phyloP scores from a whole-genome alignment of 2,329 filamentous ascomycete species.

The Colletotrichum filicis region DNA sequence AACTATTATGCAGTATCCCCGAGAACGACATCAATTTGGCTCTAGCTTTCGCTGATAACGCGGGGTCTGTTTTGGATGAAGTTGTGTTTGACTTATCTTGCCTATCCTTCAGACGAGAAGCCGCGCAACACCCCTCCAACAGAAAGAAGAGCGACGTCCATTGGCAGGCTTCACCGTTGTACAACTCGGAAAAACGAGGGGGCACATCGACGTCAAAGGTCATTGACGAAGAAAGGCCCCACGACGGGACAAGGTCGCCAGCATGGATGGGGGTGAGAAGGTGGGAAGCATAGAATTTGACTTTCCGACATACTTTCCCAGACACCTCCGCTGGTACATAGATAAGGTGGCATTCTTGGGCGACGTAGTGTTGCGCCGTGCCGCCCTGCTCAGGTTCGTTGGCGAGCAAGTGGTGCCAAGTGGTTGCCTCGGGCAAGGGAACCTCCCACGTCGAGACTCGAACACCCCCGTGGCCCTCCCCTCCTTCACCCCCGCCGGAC shows the following conservation, averaged over 20 bases:
- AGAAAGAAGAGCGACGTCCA: conserved; percentile 5
- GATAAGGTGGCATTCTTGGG: not conserved
- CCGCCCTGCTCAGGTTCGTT: not conserved
- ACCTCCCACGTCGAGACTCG: not conserved
- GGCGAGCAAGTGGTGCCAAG: conserved; percentile 6
- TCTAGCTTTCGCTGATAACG: conserved; percentile 30
- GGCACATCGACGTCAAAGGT: conserved; percentile 1
- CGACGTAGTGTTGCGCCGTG: not conserved
- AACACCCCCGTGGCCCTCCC: not conserved
- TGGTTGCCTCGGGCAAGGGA: not conserved
- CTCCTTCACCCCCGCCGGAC: not conserved
- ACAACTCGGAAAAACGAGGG: not conserved
- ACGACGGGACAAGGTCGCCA: not conserved
- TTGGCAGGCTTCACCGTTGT: not conserved
- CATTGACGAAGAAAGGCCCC: not conserved
- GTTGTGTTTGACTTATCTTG: not conserved
- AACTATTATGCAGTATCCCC: not conserved
- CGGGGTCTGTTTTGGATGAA: conserved; percentile 33
- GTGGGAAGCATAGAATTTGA: conserved; percentile 3
- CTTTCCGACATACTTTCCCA: conserved; percentile 23
- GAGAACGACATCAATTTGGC: not conserved
- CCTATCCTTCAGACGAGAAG: conserved; percentile 15
- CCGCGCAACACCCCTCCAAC: conserved; percentile 11
- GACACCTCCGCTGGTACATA: not conserved
- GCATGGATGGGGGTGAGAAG: not conserved